Conservation (phyloP, 1,284 basidiomycete species). For the Anthracocystis walkeri region DNA sequence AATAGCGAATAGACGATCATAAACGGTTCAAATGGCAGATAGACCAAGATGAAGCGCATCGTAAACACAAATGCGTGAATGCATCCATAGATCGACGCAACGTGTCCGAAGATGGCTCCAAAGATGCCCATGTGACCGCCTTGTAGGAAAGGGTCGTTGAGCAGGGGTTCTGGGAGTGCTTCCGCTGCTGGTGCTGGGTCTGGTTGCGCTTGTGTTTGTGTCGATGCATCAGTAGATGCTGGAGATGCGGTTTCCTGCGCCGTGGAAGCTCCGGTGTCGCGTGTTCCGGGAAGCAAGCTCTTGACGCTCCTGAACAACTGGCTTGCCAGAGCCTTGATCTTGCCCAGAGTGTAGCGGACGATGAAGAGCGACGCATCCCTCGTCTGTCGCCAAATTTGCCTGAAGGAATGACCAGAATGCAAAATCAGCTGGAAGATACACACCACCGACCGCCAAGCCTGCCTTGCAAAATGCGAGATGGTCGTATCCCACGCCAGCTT, state of each 20-base stretch:
- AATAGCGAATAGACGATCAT: constrained; percentile 30
- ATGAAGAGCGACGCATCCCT: constrained; percentile 18
- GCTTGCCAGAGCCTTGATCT: not conserved
- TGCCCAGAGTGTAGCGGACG: constrained; percentile 24
- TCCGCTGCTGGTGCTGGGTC: constrained; percentile 1
- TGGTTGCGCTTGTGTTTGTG: not conserved
- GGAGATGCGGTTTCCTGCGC: constrained; percentile 6
- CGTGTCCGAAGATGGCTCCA: constrained; percentile 38
- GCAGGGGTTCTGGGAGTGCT: constrained; percentile 22
- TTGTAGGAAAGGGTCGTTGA: constrained; percentile 39
- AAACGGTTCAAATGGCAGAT: constrained; percentile 48
- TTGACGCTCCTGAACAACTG: constrained; percentile 15
- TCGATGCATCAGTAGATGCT: not conserved
- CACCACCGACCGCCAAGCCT: constrained; percentile 36
- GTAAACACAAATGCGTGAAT: constrained; percentile 36
- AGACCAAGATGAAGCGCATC: constrained; percentile 39
- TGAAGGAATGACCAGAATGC: constrained; percentile 29
- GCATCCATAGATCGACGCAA: constrained; percentile 46
- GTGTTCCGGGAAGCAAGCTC: constrained; percentile 9
- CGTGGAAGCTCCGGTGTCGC: constrained; percentile 1
- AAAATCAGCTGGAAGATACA: constrained; percentile 32
- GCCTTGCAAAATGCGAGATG: constrained; percentile 34
- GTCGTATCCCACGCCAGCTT: constrained; percentile 38
- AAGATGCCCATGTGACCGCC: constrained; percentile 29
- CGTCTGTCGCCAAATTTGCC: constrained; percentile 35